Base-by-base conservation (phyloP, 2,329 filamentous ascomycete genomes). In the Delphinella strobiligena region DNA sequence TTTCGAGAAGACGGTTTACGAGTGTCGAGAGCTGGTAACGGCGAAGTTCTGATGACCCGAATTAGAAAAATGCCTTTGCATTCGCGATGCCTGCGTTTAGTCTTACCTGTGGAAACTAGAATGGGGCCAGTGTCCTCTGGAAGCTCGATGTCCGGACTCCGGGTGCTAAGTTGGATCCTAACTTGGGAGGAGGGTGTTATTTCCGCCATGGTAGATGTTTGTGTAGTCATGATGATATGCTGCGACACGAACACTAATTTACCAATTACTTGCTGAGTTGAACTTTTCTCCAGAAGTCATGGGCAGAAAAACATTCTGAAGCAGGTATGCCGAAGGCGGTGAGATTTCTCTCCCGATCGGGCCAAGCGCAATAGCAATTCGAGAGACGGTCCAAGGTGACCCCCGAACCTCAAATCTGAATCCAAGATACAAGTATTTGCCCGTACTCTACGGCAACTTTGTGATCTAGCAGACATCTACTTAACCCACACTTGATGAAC, bases 1-100 rank as follows among this genome's bases (percentile, higher is more conserved):
- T 70, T 27, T 68, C 62, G 19, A 80, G 61, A 9, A 80, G 64
- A 46, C 70, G 70, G 54, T 80, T 80, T 40, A 80, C 73, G 42
- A 80, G 63, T 2, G 70, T 75, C 1, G 76, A 80, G 4, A 80
- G 68, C 39, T 71, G 68, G 55, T 73, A 73, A 56, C 73, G 61
- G 47, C 71, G 69, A 40, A 76, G 58, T 30, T 67, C 72, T 71
- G 47, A n/a, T n/a, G n/a, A n/a, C n/a, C n/a, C n/a, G n/a, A n/a
- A n/a, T n/a, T n/a, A n/a, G n/a, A n/a, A n/a, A n/a, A n/a, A n/a
- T n/a, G n/a, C n/a, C n/a, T n/a, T n/a, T n/a, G n/a, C n/a, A n/a
- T n/a, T n/a, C n/a, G n/a, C n/a, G n/a, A n/a, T n/a, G n/a, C n/a
- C n/a, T n/a, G n/a, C n/a, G n/a, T n/a, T n/a, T n/a, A n/a, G n/a